These are phyloP conservation scores for Plasmopara muralis DNA, from an alignment of 352 stramenopile species.

Conservation along the genomic window DNA sequence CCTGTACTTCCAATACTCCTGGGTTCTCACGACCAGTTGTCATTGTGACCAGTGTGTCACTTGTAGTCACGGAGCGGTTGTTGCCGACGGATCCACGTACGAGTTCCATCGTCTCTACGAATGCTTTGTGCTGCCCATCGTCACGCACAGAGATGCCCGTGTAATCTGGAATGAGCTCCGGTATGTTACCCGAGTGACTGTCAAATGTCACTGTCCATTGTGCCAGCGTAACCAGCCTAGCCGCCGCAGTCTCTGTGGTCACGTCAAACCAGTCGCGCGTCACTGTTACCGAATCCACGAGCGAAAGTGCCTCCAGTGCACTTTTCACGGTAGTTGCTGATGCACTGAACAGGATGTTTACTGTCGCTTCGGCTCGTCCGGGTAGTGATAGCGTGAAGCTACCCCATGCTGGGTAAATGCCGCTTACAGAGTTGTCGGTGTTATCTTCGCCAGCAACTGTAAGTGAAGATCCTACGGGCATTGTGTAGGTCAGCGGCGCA, in stretches of 20 bases:
- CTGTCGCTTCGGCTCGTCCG: conserved; percentile 41
- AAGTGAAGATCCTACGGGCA: conserved; percentile 25
- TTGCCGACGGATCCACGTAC: conserved; percentile 55
- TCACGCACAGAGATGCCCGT: conserved; percentile 32
- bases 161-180: conserved; percentile 38
- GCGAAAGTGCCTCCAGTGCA: conserved; percentile 73
- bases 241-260: conserved; percentile 29
- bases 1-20: conserved; percentile 64
- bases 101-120: conserved; percentile 45
- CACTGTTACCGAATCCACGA: conserved; percentile 76
- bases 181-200: conserved; percentile 44
- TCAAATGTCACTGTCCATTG: conserved; percentile 73
- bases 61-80: conserved; percentile 55
- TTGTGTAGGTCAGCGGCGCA: conserved; percentile 34
- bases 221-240: conserved; percentile 34
- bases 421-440: conserved; percentile 48
- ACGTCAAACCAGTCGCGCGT: conserved; percentile 65
- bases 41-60: conserved; percentile 45
- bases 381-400: conserved; percentile 63
- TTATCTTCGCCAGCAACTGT: conserved; percentile 38
- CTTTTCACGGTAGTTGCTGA: conserved; percentile 35
- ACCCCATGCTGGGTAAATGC: conserved; percentile 84
- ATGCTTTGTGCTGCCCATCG: conserved; percentile 46
- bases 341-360: conserved; percentile 61
- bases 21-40: conserved; percentile 47